phyloP scores from a whole-genome alignment of 768 basidiomycete genomes.

The Lentinus brumalis region DNA sequence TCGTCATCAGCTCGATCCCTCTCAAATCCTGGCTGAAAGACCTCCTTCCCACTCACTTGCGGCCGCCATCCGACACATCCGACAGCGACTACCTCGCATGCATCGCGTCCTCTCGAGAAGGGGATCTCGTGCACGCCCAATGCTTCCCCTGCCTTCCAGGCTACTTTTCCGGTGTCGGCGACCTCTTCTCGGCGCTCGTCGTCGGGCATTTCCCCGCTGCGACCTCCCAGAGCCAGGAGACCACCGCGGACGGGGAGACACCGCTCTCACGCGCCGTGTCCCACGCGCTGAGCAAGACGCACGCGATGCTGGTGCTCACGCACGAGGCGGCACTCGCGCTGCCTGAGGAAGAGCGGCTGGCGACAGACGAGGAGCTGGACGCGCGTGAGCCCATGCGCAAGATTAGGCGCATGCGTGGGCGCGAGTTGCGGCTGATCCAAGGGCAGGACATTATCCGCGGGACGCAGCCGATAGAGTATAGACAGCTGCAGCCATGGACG shows the following conservation, averaged over 20 bases:
- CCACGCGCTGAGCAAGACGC: conserved; percentile 71
- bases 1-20: conserved; percentile 91
- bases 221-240: conserved; percentile 3
- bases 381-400: conserved; percentile 60
- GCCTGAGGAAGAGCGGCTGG: conserved; percentile 57
- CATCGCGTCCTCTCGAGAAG: conserved; percentile 54
- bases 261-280: conserved; percentile 63
- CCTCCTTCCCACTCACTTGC: conserved; percentile 50
- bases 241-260: conserved; percentile 28
- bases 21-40: conserved; percentile 60
- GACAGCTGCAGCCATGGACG: conserved; percentile 35
- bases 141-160: conserved; percentile 80
- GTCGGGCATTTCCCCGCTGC: conserved; percentile 69
- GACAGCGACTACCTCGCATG: conserved; percentile 68
- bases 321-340: conserved; percentile 55
- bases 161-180: conserved; percentile 96
- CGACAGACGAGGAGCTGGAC: conserved; percentile 82
- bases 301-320: conserved; percentile 69
- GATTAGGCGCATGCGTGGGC: conserved; percentile 73
- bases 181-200: conserved; percentile 92
- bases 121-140: conserved; percentile 58
- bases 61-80: conserved; percentile 25
- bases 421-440: conserved; percentile 85
- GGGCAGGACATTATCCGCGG: conserved; percentile 70
- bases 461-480: conserved; percentile 33